Base-by-base conservation (phyloP, 495 filamentous ascomycete species). In the Niebla homalea region DNA sequence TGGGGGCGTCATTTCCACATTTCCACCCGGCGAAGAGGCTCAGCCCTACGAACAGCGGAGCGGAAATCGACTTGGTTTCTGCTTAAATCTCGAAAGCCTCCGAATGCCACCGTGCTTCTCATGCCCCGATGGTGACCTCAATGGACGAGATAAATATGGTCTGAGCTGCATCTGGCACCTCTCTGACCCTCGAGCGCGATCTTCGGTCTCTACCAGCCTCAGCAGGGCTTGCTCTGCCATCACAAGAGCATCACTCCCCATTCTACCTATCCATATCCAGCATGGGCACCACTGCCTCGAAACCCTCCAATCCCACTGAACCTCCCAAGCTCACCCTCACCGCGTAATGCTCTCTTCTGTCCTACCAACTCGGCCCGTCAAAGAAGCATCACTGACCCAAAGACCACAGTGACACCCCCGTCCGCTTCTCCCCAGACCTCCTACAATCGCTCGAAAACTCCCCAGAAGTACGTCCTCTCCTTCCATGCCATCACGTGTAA, bases 401-500 rank as follows among this genome's bases (percentile, higher is more conserved):
- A 5, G 5, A 3, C 15, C 11, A 49, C 64, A 96, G 90, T 60
- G 75, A 85, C 64, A 78, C 83, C 22, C 86, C 90, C 49, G 75
- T 94, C 59, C 81, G 85, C 57, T 88, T 96, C 69, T 95, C 89
- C 48, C 79, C 83, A 55, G 79, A 83, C 64, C 73, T 98, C 60
- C 74, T 93, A 50, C 78, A 92, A 40, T 77, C 80, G 50, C 75
- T 98, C 51, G 83, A 95, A 58, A 75, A 76, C 53, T 93, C 80
- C 70, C 75, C 79, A 52, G 88, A 97, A 80, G 92, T 95, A 36
- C 22, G 46, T 32, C 5, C 29, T 32, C 29, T n/a, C n/a, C n/a
- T n/a, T n/a, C 25, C 25, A 38, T 39, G 48, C 46, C 36, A 38
- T 29, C 15, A 44, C 4, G 37, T 14, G n/a, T 19, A 29, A 19